phyloP scores from a whole-genome alignment of 495 filamentous ascomycete species.

The Aspergillus taichungensis region DNA sequence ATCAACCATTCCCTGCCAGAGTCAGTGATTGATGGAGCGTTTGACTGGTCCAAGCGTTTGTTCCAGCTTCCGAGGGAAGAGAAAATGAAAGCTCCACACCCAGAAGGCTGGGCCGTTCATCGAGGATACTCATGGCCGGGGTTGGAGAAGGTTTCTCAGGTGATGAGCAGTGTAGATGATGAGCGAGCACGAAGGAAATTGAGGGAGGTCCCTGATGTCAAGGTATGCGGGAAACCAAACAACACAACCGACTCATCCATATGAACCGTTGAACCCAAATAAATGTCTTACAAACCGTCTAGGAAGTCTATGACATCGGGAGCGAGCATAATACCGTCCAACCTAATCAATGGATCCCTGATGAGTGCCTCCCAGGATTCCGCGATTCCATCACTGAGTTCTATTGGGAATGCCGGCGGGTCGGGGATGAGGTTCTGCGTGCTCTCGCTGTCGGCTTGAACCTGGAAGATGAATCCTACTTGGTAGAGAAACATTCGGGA shows the following conservation, averaged over 20 bases:
- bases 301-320: conserved; percentile 64
- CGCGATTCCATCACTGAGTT: conserved; percentile 47
- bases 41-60: conserved; percentile 42
- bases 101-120: conserved; percentile 46
- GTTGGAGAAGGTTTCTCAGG: conserved; percentile 56
- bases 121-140: conserved; percentile 60
- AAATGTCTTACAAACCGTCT: not conserved
- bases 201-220: conserved; percentile 29
- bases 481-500: conserved; percentile 45
- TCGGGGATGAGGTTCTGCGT: conserved; percentile 38
- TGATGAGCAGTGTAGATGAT: conserved; percentile 38
- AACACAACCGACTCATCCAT: not conserved
- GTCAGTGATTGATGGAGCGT: conserved; percentile 41
- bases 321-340: conserved; percentile 45
- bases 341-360: conserved; percentile 59
- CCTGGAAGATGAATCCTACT: conserved; percentile 40
- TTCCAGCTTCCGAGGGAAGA: conserved; percentile 36
- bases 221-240: conserved; percentile 15
- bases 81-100: conserved; percentile 53
- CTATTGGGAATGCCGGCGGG: conserved; percentile 43
- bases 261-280: not conserved
- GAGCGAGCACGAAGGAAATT: conserved; percentile 21
- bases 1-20: conserved; percentile 44
- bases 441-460: conserved; percentile 46
- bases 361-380: conserved; percentile 50